Evolutionary conservation across 768 basidiomycete genomes (phyloP).

Genomic region (Tricholoma hemisulphureum): DNA sequence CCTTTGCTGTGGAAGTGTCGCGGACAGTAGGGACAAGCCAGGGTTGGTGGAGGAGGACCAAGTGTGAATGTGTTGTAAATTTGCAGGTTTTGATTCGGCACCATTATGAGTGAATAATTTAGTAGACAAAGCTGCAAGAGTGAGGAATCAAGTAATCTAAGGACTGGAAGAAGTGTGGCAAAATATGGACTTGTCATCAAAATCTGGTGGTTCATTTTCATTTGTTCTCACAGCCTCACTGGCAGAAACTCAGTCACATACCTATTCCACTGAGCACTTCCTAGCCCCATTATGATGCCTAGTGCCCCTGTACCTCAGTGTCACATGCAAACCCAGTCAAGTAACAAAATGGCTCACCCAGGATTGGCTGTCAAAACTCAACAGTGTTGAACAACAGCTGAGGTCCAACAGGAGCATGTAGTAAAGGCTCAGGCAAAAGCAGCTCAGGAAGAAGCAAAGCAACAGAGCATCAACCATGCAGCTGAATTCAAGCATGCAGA

Average conservation of each 20-base stretch:
- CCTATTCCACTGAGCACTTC: not conserved
- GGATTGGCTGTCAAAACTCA: not conserved
- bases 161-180: not conserved
- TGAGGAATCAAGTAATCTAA: not conserved
- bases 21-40: not conserved
- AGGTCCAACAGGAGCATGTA: not conserved
- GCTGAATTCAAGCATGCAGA: not conserved
- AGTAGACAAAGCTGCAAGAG: not conserved
- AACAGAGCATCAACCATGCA: not conserved
- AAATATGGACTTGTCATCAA: not conserved
- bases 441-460: not conserved
- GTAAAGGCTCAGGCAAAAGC: not conserved
- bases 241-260: not conserved
- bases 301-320: not conserved
- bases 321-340: not conserved
- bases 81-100: not conserved
- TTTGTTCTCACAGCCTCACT: not conserved
- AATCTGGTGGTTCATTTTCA: not conserved
- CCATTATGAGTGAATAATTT: not conserved
- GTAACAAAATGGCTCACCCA: not conserved
- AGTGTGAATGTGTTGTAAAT: not conserved
- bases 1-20: not conserved
- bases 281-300: not conserved
- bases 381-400: not conserved
- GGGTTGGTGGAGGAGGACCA: not conserved